Evolutionary conservation across 2,329 filamentous ascomycete genomes (phyloP).

Genomic region (Chrysosphaeria jannelii): DNA sequence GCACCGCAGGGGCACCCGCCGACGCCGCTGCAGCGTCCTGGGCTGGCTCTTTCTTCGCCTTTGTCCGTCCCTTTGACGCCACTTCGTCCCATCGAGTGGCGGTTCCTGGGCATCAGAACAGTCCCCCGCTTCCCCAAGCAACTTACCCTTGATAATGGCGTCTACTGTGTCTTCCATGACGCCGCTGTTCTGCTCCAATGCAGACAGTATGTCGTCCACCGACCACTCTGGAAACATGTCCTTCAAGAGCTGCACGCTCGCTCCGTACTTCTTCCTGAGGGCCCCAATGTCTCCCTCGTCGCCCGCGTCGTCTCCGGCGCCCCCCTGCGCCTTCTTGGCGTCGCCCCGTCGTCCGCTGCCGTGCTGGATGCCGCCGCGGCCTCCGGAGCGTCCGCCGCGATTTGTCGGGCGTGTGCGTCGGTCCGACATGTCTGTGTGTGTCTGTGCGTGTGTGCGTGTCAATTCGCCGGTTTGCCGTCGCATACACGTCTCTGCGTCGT

Average conservation of each 20-base stretch:
- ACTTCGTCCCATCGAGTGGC: slow-evolving; percentile 58
- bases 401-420: slow-evolving; percentile 75
- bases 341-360: slow-evolving; percentile 49
- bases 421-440: slow-evolving; percentile 68
- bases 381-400: slow-evolving; percentile 43
- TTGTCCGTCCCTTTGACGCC: slow-evolving; percentile 45
- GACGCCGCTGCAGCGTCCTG: slow-evolving; percentile 20
- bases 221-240: slow-evolving; percentile 93
- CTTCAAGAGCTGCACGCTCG: slow-evolving; percentile 53
- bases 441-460: too few relatives aligned
- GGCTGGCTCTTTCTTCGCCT: slow-evolving; percentile 36
- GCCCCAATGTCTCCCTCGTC: slow-evolving; percentile 76
- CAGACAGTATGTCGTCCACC: slow-evolving; percentile 78
- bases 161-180: slow-evolving; percentile 47
- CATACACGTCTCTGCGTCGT: too few relatives aligned
- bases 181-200: slow-evolving; percentile 63
- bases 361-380: too few relatives aligned
- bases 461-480: too few relatives aligned
- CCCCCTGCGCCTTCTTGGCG: slow-evolving; percentile 31
- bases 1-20: slow-evolving; percentile 15
- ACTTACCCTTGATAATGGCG: slow-evolving; percentile 47
- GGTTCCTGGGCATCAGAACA: not conserved
- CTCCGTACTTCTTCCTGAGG: slow-evolving; percentile 68
- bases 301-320: slow-evolving; percentile 27
- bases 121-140: too few relatives aligned